Evolutionary conservation across 1,139 yeast species (phyloP).

Genomic region (Saccharomyces pastorianus): DNA sequence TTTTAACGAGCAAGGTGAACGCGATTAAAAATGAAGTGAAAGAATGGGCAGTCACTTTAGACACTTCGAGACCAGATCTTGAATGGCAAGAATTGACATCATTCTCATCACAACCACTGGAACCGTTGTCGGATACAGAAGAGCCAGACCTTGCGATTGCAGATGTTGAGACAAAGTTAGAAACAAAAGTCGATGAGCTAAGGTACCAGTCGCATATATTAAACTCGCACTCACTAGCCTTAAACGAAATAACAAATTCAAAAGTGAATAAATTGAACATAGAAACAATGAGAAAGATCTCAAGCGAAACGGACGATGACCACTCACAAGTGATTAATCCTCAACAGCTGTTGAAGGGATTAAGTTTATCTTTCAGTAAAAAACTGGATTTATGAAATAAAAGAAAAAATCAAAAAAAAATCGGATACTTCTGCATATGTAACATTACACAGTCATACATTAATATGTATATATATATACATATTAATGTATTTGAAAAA

Average conservation of each 20-base stretch:
- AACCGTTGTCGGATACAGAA: background rate
- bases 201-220: slow-evolving; percentile 11
- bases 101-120: slow-evolving; percentile 1
- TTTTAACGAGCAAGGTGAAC: slow-evolving; percentile 19
- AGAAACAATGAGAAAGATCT: background rate
- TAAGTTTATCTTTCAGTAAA: background rate
- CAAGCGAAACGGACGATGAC: background rate
- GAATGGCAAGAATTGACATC: slow-evolving; percentile 14
- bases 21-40: slow-evolving; percentile 20
- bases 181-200: slow-evolving; percentile 12
- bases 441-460: background rate
- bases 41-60: slow-evolving; percentile 24
- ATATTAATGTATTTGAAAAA: background rate
- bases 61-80: slow-evolving; percentile 12
- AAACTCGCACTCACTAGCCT: slow-evolving; percentile 9
- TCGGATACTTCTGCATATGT: background rate
- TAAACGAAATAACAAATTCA: slow-evolving; percentile 5
- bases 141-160: background rate
- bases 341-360: background rate
- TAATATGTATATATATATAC: background rate
- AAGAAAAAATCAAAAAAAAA: background rate
- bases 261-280: slow-evolving; percentile 3
- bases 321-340: background rate
- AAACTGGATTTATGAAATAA: background rate
- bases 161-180: slow-evolving; percentile 10